phyloP scores from a whole-genome alignment of 805 yeast genomes.

The Candida ipomoeae region DNA sequence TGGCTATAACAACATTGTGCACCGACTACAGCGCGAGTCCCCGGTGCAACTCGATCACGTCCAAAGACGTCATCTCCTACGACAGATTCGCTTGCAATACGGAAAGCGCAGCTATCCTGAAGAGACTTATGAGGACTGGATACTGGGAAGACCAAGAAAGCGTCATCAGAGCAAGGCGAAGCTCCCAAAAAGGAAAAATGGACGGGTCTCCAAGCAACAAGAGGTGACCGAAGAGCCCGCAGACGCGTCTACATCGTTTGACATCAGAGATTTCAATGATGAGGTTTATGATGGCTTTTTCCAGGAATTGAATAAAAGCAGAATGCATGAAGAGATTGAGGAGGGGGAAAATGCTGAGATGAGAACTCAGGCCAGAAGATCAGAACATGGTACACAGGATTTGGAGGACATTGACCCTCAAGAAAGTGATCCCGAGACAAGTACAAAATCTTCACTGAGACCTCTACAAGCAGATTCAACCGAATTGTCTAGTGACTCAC shows the following conservation, averaged over 20 bases:
- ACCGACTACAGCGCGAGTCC: not conserved
- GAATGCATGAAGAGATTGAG: not conserved
- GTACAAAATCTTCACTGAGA: not conserved
- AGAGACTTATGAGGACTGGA: constrained; percentile 17
- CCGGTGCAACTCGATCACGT: not conserved
- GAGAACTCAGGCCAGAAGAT: not conserved
- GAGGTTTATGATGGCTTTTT: not conserved
- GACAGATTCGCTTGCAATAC: constrained; percentile 12
- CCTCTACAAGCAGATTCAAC: not conserved
- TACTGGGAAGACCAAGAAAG: not conserved
- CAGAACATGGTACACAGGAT: not conserved
- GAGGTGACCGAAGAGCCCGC: not conserved
- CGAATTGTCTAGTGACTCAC: not conserved
- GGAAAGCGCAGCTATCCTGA: constrained; percentile 11
- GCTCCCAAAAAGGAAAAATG: not conserved
- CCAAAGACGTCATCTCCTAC: constrained; percentile 16
- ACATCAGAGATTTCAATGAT: not conserved
- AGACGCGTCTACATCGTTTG: not conserved
- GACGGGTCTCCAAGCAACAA: not conserved
- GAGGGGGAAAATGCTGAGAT: not conserved
- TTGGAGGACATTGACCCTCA: not conserved
- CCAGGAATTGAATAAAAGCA: not conserved
- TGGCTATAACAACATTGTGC: not conserved
- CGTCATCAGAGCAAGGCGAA: not conserved
- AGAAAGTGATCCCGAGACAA: not conserved